Percentiles rank a stretch among this genome's conserved stretches.
Evolutionary conservation across 2,329 filamentous ascomycete species (phyloP).

Genomic region (Cladosporium sp.): DNA sequence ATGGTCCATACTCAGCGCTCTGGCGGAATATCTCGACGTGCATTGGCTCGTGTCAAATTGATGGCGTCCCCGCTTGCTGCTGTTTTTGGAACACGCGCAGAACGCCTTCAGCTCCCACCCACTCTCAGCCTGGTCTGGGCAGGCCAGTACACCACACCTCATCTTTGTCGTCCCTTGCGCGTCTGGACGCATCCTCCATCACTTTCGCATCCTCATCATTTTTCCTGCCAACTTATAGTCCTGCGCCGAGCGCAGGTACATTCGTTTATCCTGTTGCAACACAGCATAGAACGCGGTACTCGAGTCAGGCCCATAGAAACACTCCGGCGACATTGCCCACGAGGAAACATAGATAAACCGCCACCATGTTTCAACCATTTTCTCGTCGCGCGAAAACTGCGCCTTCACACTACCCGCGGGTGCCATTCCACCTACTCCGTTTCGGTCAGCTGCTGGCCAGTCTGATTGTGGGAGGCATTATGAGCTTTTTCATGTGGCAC

Average conservation of each 20-base stretch:
- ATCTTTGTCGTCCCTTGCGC: background rate
- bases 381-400: slow-evolving; percentile 27
- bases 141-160: background rate
- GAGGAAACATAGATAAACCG: background rate
- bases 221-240: background rate
- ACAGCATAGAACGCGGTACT: background rate
- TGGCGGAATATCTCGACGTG: too few species aligned
- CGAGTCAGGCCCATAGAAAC: background rate
- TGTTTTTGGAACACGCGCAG: background rate
- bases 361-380: slow-evolving; percentile 6
- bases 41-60: too few species aligned
- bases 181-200: background rate
- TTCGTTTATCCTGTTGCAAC: slow-evolving; percentile 1
- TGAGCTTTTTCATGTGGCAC: slow-evolving; percentile 51
- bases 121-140: too few species aligned
- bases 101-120: background rate
- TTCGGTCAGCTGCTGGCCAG: slow-evolving; percentile 37
- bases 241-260: slow-evolving; percentile 14
- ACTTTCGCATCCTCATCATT: background rate
- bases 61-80: background rate
- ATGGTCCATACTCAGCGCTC: too few species aligned
- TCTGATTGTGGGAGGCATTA: slow-evolving; percentile 47
- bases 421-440: slow-evolving; percentile 39
- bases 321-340: background rate
- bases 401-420: slow-evolving; percentile 38